Conservation (phyloP, 306 rosid genomes). For the Vigna trinervia region DNA sequence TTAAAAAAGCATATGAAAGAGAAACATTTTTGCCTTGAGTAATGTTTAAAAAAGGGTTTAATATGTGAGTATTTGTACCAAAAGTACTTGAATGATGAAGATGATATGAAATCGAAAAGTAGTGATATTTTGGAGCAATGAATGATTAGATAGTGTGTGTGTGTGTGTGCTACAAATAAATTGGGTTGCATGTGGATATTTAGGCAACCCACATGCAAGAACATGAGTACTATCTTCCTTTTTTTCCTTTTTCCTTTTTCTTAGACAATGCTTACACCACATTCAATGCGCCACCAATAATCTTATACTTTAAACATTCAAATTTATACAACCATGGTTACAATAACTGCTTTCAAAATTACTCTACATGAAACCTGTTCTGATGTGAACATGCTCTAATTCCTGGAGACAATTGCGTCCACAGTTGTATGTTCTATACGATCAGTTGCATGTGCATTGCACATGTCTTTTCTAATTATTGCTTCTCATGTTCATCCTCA, state of each 20-base stretch:
- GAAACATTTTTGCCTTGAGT: too few relatives aligned
- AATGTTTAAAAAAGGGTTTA: background rate
- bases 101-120: slow-evolving; percentile 23
- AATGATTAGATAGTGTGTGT: slow-evolving; percentile 1
- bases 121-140: slow-evolving; percentile 24
- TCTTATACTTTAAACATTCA: too few relatives aligned
- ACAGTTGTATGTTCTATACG: background rate
- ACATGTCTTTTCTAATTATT: slow-evolving; percentile 41
- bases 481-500: slow-evolving; percentile 9
- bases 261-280: slow-evolving; percentile 8
- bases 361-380: background rate
- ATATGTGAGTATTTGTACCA: background rate
- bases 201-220: slow-evolving; percentile 36
- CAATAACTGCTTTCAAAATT: too few relatives aligned
- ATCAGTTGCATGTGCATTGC: slow-evolving; percentile 44
- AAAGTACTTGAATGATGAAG: background rate
- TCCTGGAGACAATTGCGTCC: background rate
- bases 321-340: too few relatives aligned
- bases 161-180: slow-evolving; percentile 9
- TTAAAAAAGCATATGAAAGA: too few relatives aligned
- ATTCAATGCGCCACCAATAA: too few relatives aligned
- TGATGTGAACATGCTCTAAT: background rate
- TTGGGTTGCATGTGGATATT: background rate
- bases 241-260: background rate
- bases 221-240: slow-evolving; percentile 39